Evolutionary conservation across 179 eudicot genomes (phyloP).

Genomic region (Vitellaria paradoxa): DNA sequence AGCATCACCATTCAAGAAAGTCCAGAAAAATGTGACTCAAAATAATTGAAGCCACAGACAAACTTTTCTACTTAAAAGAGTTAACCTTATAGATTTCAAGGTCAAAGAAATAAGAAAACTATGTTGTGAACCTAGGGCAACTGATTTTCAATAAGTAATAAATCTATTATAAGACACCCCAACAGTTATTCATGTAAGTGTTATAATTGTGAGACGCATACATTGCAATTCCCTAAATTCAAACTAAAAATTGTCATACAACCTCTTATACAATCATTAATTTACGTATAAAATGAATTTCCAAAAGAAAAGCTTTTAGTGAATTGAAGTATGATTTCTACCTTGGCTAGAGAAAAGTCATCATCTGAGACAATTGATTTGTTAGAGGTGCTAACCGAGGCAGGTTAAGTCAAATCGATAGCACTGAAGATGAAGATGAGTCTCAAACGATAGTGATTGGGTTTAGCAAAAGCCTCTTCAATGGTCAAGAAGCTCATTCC

Average conservation of each 20-base stretch:
- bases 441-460: constrained; percentile 10
- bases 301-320: too few relatives aligned
- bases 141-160: neutral
- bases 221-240: too few relatives aligned
- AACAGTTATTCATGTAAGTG: neutral
- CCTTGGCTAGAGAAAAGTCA: constrained; percentile 70
- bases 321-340: too few relatives aligned
- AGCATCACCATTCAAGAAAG: neutral
- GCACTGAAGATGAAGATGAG: constrained; percentile 34
- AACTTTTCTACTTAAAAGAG: too few relatives aligned
- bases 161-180: neutral
- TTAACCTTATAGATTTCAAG: neutral
- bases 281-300: too few relatives aligned
- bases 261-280: too few relatives aligned
- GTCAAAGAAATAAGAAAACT: neutral
- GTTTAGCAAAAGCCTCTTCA: constrained; percentile 12
- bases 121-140: too few relatives aligned
- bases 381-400: constrained; percentile 29
- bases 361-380: constrained; percentile 63
- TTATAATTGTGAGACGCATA: neutral
- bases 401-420: constrained; percentile 58
- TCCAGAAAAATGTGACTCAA: neutral
- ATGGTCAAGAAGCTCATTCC: neutral
- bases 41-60: too few relatives aligned
- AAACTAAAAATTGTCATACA: neutral